phyloP scores from a whole-genome alignment of 306 rosid genomes.

The Vachellia pachyceras region DNA sequence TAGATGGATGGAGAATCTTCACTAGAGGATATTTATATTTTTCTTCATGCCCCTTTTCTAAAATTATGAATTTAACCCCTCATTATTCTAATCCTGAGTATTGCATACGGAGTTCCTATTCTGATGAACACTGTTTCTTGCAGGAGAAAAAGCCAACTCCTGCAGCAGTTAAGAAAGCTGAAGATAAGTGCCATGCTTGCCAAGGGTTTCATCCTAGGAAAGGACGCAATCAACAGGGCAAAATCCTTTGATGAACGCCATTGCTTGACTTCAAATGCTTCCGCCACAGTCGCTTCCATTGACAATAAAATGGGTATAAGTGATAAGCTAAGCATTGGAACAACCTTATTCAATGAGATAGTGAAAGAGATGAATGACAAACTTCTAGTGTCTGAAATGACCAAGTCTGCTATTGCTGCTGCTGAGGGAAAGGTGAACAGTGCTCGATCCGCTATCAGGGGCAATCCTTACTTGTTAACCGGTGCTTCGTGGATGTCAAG shows the following conservation, averaged over 20 bases:
- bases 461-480: conserved; percentile 54
- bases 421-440: conserved; percentile 72
- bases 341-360: conserved; percentile 61
- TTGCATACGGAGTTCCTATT: conserved; percentile 29
- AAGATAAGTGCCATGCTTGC: conserved; percentile 86
- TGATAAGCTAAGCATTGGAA: conserved; percentile 64
- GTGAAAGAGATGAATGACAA: conserved; percentile 70
- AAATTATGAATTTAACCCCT: background rate
- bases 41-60: background rate
- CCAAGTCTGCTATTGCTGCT: conserved; percentile 59
- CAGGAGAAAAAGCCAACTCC: conserved; percentile 54
- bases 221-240: conserved; percentile 70
- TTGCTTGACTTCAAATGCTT: conserved; percentile 61
- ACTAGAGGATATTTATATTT: background rate
- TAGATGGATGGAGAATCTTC: conserved; percentile 26
- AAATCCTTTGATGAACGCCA: conserved; percentile 72
- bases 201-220: conserved; percentile 74
- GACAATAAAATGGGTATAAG: conserved; percentile 65
- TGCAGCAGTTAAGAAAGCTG: conserved; percentile 62
- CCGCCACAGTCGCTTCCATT: conserved; percentile 67
- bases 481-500: conserved; percentile 74
- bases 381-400: conserved; percentile 61
- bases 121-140: conserved; percentile 27
- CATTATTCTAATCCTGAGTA: background rate
- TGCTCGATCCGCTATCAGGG: conserved; percentile 72